Evolutionary conservation across 495 filamentous ascomycete species (phyloP), one percentile per base, ranked within the genome.

Genomic region (Wilcoxina mikolae): DNA sequence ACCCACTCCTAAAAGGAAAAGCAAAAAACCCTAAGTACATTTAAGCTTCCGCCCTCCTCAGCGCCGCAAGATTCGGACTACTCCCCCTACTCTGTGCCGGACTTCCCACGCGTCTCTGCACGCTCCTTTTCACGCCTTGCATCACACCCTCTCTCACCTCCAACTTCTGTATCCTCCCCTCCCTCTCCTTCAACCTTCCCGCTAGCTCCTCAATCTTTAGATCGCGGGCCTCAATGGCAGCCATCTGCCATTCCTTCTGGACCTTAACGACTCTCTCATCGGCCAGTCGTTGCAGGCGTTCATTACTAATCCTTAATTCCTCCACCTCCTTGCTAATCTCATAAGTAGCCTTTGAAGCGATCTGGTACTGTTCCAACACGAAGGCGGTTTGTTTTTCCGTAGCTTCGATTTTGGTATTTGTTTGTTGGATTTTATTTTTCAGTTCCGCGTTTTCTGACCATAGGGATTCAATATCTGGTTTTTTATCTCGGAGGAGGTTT

Each of bases 291-390:
- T 71, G 68, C 20, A 84, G 68, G 0, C 65, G 59, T 22, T 70
- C 71, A 29, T 78, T 73, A 33, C 72, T 68, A 9, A 60, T 61
- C 31, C 69, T 63, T 10, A 83, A 70, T n/a, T 67, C 66, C 10
- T 70, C 65, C 33, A 73, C 70, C 65, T 83, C 78, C 22, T 67
- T 68, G 15, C 65, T 65, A 17, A 76, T 67, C 35, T 78, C 74
- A 15, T 67, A 70, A 9, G 73, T 74, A 0, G 69, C 67, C 15
- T 68, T 78, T 12, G 80, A 83, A 0, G 80, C 78, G 29, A 72
- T 69, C 50, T 85, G 80, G 56, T 86, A 87, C 29, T 76, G 71
- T 17, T 73, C 69, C 42, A 80, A 75, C 29, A 71, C 71, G 63
- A 80, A 86, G 12, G 83, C 82, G 22, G 68, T 59, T 11, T 81